Conservation (phyloP, 2,329 filamentous ascomycete species). For the Fusarium torreyae region DNA sequence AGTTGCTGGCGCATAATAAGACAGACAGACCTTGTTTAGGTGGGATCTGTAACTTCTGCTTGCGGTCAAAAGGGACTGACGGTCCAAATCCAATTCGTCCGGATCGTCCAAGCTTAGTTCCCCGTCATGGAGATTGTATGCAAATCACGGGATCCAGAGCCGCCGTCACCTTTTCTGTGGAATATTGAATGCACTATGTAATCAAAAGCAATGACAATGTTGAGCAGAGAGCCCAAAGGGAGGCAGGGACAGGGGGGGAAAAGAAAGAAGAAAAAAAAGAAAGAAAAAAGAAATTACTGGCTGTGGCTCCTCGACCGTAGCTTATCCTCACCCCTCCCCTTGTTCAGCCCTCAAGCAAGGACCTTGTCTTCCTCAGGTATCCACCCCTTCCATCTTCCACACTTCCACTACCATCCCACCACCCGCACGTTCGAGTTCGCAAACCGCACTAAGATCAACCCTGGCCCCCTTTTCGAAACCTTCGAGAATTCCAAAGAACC, state of each 20-base stretch:
- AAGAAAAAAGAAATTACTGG: constrained; percentile 33
- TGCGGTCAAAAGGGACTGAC: constrained; percentile 36
- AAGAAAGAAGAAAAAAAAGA: background rate
- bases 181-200: constrained; percentile 4
- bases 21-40: background rate
- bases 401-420: constrained; percentile 23
- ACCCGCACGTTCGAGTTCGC: constrained; percentile 42
- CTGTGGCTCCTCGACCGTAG: constrained; percentile 8
- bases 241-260: background rate
- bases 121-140: constrained; percentile 47
- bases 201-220: constrained; percentile 22
- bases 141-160: constrained; percentile 45
- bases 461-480: constrained; percentile 52
- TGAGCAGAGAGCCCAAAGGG: background rate
- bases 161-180: background rate
- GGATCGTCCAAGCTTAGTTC: constrained; percentile 44
- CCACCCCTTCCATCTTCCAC: constrained; percentile 17
- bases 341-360: background rate
- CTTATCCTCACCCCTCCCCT: constrained; percentile 21
- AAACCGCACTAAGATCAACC: constrained; percentile 44
- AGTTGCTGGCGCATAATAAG: constrained; percentile 14
- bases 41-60: constrained; percentile 30
- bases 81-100: constrained; percentile 50
- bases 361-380: constrained; percentile 2
- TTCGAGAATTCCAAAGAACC: constrained; percentile 51